Evolutionary conservation across 176 grass and related monocot species (phyloP), one percentile per base, ranked within the genome.

Genomic region (Tillandsia fasciculata): DNA sequence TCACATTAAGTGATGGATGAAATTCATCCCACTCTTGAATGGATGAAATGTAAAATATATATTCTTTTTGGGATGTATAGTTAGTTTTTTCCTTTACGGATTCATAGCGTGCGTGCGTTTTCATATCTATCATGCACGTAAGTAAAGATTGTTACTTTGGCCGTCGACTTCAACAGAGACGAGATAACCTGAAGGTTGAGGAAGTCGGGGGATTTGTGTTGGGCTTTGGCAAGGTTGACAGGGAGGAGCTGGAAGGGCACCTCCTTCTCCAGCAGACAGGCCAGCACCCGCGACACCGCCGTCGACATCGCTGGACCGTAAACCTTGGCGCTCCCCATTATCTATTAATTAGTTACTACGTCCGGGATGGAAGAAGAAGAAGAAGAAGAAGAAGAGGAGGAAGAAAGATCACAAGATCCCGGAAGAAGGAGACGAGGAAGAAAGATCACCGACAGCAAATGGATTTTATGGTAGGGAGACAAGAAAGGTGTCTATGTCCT

Each of bases 251-350:
- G 52, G 53, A 72, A 72, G 8, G 11, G 26, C 26, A 72, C 52
- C 26, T 72, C 70, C 70, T 72, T 72, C 52, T 72, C 70, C 14
- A 72, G 26, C 4, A 72, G 51, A 52, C 70, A 72, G 14, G 70
- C 70, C 26, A 72, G 13, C 22, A 72, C 53, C 42, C 70, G 52
- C 15, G 70, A 72, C 11, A 72, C 53, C 13, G 70, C 70, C 26
- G 70, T 72, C 70, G 70, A 72, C 70, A 59, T 72, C 2, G 52
- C 51, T 8, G 70, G 53, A 1, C 70, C 70, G 14, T 48, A 49
- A 26, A 72, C 52, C 70, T 59, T 72, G 53, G 58, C 70, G 12
- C 27, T 23, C 26, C 13, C 53, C 27, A 59, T 72, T 17, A 9
- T 61, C 33, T 42, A 9, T 18, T 6, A 2, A 0, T 14, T 9